Base-by-base conservation (phyloP, 139 green algal genomes). In the Coelastrella sp. region DNA sequence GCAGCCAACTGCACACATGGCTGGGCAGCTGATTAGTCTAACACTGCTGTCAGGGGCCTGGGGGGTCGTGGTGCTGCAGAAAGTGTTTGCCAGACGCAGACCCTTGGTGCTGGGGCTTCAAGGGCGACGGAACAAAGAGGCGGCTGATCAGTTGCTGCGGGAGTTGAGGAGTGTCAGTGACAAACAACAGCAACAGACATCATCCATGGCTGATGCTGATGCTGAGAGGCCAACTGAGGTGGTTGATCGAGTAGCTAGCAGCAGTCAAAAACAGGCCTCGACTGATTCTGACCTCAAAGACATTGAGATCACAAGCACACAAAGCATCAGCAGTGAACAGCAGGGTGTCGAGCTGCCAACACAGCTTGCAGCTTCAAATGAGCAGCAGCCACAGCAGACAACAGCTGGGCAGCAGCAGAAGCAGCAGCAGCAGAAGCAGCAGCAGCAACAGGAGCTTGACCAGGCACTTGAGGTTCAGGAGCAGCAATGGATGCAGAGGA, bases 141-240 rank as follows among this genome's bases (percentile, higher is more conserved):
- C 75, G 17, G 75, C 75, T 25, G 75, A 60, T 27, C 51, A 82
- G 75, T 9, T 82, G 75, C 2, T 82, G 53, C 15, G 27, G 23
- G 75, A 82, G 32, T 2, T 82, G n/a, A 79, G 68, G 38, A 77
- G 7, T 21, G 32, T 32, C 41, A 62, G 23, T 43, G 41, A 71
- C 41, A 35, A 34, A 50, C 50, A 34, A 50, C 48, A 66, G 30
- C 30, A 32, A 17, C 48, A 66, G 50, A n/a, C n/a, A n/a, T n/a
- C n/a, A n/a, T n/a, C n/a, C n/a, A n/a, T n/a, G n/a, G n/a, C n/a
- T n/a, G n/a, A 60, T 35, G 60, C n/a, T 32, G 48, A 57, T 57
- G 48, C 13, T 15, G 17, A 57, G 17, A 57, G 60, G 9, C 13
- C 48, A 15, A 57, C 17, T 11, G 7, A 32, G 53, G 53, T 32